A percentile compares a stretch with the other conserved stretches of the same genome.
Evolutionary conservation across 148 eudicot species (phyloP).

Genomic region (Gaultheria prostrata): DNA sequence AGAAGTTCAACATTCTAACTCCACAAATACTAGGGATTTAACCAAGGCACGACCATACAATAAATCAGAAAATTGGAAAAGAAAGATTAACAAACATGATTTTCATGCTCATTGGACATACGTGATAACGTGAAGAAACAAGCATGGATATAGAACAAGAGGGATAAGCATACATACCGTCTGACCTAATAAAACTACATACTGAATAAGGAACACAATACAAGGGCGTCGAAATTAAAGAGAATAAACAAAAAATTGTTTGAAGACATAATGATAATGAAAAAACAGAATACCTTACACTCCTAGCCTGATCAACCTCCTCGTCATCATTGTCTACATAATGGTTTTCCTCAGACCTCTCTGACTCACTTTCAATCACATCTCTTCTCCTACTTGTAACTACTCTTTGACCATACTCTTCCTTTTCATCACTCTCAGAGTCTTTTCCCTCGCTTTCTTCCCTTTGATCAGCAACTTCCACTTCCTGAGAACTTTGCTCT

Average conservation of each 20-base stretch:
- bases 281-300: slow-evolving; percentile 50
- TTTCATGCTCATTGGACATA: not conserved
- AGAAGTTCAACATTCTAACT: not conserved
- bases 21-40: not conserved
- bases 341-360: slow-evolving; percentile 77
- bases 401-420: slow-evolving; percentile 62
- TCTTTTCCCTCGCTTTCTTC: slow-evolving; percentile 83
- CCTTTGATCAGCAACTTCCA: slow-evolving; percentile 67
- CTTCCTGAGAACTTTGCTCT: slow-evolving; percentile 86
- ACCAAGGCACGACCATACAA: not conserved
- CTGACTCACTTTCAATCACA: slow-evolving; percentile 80
- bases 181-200: not conserved
- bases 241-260: not conserved
- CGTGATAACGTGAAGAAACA: not conserved
- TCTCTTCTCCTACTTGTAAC: slow-evolving; percentile 81
- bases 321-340: slow-evolving; percentile 84
- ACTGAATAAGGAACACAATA: not conserved
- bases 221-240: not conserved
- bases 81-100: not conserved
- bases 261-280: not conserved
- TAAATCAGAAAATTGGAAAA: not conserved
- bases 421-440: slow-evolving; percentile 76
- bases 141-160: not conserved
- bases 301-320: slow-evolving; percentile 84
- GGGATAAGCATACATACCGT: not conserved